Base-by-base conservation (phyloP, 2,329 filamentous ascomycete species). In the Cladosporium sp. region DNA sequence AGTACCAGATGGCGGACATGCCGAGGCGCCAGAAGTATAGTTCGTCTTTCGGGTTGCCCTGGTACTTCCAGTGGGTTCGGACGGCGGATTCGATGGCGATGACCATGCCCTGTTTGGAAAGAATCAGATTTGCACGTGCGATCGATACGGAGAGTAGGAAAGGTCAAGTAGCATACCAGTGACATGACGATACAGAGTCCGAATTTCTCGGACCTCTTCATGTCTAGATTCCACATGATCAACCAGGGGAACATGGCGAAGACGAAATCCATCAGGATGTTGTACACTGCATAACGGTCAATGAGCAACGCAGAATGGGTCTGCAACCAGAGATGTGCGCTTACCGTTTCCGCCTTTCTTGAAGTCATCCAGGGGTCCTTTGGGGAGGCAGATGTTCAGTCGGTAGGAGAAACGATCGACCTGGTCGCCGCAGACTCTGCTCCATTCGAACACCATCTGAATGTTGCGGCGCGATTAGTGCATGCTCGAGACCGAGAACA, bases 231-330 rank as follows among this genome's bases (percentile, higher is more conserved):
- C 67, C 76, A 77, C 0, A 77, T 78, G 19, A 82, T 74, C 20
- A 78, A 62, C 78, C 78, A 81, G 3, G 79, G 79, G 52, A 81
- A 78, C 8, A 69, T 56, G 0, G 80, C 78, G 62, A 82, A 77
- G 0, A 79, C 61, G 39, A 82, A 80, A 58, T 82, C 80, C 76
- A 80, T 81, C 25, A 81, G 70, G 56, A 81, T 77, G 64, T 81
- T 81, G 65, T 80, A 80, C 4, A 79, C 78, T 80, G 59, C 1
- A 5, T 10, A 36, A 49, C n/a, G 61, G 66, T 64, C 42, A 59
- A 48, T 55, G 20, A 28, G 8, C 37, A 8, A 10, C n/a, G n/a
- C n/a, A n/a, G 10, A 15, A n/a, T 1, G 10, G 3, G 59, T 52
- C 48, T 56, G 59, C 55, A 56, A 56, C 25, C 57, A 52, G 12